A percentile compares a stretch with the other conserved stretches of the same genome.
These are phyloP conservation scores for Lachnellula suecica DNA, from an alignment of 2,329 filamentous ascomycete species.

Conservation along the genomic window DNA sequence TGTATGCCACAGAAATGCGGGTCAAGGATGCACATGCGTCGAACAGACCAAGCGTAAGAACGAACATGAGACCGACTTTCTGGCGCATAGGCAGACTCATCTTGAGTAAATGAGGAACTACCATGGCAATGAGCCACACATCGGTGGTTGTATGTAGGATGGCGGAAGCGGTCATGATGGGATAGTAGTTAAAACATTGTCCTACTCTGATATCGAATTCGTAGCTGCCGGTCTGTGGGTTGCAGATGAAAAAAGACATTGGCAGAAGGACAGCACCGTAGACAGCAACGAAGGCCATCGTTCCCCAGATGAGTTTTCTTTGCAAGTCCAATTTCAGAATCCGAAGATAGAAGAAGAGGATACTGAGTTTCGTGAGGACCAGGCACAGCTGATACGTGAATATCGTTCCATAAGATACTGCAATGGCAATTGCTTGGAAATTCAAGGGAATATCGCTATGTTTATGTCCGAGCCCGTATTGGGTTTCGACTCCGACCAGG, in stretches of 20 bases:
- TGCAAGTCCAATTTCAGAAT: background rate
- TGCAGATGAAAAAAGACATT: background rate
- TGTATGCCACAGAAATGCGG: background rate
- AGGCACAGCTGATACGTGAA: background rate
- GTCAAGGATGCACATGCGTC: background rate
- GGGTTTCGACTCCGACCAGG: background rate
- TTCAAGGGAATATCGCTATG: background rate
- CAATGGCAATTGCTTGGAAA: background rate
- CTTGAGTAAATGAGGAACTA: background rate
- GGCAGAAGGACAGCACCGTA: background rate
- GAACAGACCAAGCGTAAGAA: slow-evolving; percentile 1
- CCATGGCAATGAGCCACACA: background rate
- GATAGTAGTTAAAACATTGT: background rate
- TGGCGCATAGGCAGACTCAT: background rate
- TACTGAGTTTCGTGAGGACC: slow-evolving; percentile 1
- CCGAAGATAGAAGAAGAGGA: slow-evolving; percentile 4
- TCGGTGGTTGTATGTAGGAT: background rate
- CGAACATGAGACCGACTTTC: background rate
- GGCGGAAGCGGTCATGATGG: background rate
- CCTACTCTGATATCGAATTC: background rate
- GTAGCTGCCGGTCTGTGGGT: background rate
- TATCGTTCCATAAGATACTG: background rate
- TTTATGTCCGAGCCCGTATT: background rate
- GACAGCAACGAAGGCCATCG: background rate
- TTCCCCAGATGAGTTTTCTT: background rate